These are phyloP conservation scores for Desmodesmus armatus DNA, from an alignment of 139 green algal genomes.

Conservation along the genomic window DNA sequence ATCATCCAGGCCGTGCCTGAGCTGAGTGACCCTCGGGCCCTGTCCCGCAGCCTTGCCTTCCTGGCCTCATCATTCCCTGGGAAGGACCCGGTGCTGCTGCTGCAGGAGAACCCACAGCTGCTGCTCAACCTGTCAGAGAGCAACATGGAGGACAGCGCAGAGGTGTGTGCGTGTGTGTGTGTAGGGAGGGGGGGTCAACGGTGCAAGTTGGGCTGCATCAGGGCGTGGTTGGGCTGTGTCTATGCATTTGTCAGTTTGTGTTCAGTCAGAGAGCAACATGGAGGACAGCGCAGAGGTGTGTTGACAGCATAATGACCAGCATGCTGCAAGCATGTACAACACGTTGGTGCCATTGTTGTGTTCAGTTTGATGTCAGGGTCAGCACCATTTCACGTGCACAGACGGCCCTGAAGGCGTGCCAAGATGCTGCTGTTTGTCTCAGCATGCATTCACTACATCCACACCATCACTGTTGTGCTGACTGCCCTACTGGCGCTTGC, in stretches of 20 bases:
- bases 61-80: conserved; percentile 11
- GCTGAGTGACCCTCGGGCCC: conserved; percentile 26
- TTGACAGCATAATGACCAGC: background rate
- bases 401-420: no score
- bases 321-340: background rate
- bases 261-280: conserved; percentile 34
- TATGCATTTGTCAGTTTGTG: background rate
- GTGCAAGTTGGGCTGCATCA: background rate
- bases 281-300: conserved; percentile 45
- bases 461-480: no score
- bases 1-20: conserved; percentile 48
- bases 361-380: no score
- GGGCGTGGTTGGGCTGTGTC: background rate
- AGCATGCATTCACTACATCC: no score
- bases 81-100: conserved; percentile 41
- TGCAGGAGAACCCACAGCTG: conserved; percentile 43
- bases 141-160: conserved; percentile 43
- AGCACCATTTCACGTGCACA: no score
- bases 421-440: no score
- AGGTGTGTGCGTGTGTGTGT: background rate
- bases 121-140: conserved; percentile 46
- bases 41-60: conserved; percentile 23
- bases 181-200: background rate
- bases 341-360: no score
- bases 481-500: no score